Base-by-base conservation (phyloP, 306 rosid genomes). In the Pyrus bretschneideri region DNA sequence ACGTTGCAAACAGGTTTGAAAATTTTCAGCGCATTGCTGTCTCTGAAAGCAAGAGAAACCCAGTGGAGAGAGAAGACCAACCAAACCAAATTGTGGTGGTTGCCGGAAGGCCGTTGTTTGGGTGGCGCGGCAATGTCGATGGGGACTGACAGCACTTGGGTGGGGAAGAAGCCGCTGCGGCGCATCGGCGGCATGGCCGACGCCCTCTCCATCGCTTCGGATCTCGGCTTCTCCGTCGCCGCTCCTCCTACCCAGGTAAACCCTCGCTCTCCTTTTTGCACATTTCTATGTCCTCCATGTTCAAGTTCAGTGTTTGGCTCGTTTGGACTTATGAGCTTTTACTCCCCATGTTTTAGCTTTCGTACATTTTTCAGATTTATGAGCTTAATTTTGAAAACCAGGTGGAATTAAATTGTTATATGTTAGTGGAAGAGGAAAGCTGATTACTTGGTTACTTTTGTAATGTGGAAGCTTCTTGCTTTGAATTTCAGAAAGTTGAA, bases 141-240 rank as follows among this genome's bases (percentile, higher is more conserved):
- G 95, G 90, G 83, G 55, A 86, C 74, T 23, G 96, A 92, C 70
- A 82, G 86, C 2, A 83, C 87, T 67, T 90, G 95, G 97, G 97
- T 92, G 17, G 96, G 98, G 67, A 90, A 87, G 88, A 94, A 91
- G 83, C 96, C 97, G 44, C 76, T 88, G 69, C 91, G 93, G 72
- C 95, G 95, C 69, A 85, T 88, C 35, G 96, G 97, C 61, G 97
- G 97, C 64, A 94, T 94, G 98, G 83, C 95, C 1, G 93, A 88
- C 75, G 97, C 96, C 44, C 93, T 92, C 65, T 89, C 97, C 25
- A 88, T 94, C 38, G 98, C 98, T 15, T 85, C 93, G 11, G 96
- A 91, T 85, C 98, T 94, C 6, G 96, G 98, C 42, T 94, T 82
- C 87, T 82, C 93, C 38, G 86, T 92, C 67, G 80, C 92, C 22